Conservation (phyloP, 2,329 filamentous ascomycete species). For the Camptophora hylomeconis region DNA sequence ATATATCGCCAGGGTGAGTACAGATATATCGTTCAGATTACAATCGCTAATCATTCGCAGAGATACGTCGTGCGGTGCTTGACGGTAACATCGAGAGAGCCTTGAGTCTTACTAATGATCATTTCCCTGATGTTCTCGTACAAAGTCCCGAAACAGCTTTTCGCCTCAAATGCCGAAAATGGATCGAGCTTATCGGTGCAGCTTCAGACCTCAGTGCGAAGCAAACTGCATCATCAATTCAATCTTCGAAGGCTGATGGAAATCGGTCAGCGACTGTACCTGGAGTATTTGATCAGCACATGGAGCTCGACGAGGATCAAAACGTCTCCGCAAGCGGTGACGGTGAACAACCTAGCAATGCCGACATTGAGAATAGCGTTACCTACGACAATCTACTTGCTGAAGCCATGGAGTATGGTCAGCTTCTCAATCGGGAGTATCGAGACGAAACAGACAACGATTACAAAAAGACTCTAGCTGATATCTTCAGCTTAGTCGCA, state of each 20-base stretch:
- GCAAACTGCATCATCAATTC: constrained; percentile 26
- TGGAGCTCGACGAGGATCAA: constrained; percentile 45
- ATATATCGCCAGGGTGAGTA: constrained; percentile 71
- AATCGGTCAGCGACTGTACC: constrained; percentile 12
- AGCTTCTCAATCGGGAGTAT: constrained; percentile 65
- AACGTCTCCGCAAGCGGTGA: constrained; percentile 18
- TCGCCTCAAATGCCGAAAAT: constrained; percentile 75
- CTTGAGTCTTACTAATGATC: constrained; percentile 63
- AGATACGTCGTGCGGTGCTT: constrained; percentile 73
- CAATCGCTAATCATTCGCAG: constrained; percentile 31
- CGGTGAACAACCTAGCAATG: constrained; percentile 19
- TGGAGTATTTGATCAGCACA: constrained; percentile 37
- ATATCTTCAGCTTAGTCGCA: constrained; percentile 79
- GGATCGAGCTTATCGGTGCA: constrained; percentile 82
- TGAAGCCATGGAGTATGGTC: constrained; percentile 67
- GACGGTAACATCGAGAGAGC: constrained; percentile 87
- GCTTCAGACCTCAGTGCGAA: constrained; percentile 51
- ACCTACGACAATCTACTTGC: constrained; percentile 44
- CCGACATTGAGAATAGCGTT: constrained; percentile 20
- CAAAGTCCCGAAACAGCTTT: constrained; percentile 80
- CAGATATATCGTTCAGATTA: constrained; percentile 2
- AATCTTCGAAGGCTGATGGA: constrained; percentile 28
- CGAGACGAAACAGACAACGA: constrained; percentile 56
- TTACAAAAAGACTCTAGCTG: constrained; percentile 59
- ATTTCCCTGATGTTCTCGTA: constrained; percentile 68